Percentiles rank a stretch among this genome's conserved stretches.
phyloP scores from a whole-genome alignment of 1,139 yeast genomes.

The Suhomyces yuchorum region DNA sequence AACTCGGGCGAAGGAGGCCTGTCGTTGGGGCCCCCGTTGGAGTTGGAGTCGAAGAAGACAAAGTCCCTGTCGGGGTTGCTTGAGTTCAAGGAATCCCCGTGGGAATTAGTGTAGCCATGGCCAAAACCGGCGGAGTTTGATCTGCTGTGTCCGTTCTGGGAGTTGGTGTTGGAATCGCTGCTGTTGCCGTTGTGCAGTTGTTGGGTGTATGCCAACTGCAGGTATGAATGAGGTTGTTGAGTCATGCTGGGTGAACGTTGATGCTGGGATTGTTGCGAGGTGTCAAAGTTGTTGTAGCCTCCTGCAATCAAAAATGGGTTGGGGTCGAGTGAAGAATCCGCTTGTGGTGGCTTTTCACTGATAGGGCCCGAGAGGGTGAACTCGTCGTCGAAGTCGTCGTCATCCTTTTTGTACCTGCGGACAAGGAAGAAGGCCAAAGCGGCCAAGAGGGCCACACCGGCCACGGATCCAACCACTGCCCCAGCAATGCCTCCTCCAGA shows the following conservation, averaged over 20 bases:
- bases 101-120: conserved; percentile 12
- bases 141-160: conserved; percentile 19
- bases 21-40: conserved; percentile 4
- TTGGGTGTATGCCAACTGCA: conserved; percentile 18
- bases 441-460: conserved; percentile 41
- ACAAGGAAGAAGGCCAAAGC: conserved; percentile 44
- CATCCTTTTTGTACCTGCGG: conserved; percentile 35
- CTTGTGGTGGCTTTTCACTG: conserved; percentile 20
- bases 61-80: conserved; percentile 29
- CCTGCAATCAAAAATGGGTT: conserved; percentile 29
- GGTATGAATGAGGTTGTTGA: conserved; percentile 15
- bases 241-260: conserved; percentile 8
- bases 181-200: conserved; percentile 10
- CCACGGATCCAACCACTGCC: conserved; percentile 63
- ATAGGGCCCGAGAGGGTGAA: conserved; percentile 39
- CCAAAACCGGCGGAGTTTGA: conserved; percentile 17
- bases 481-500: conserved; percentile 76
- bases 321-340: conserved; percentile 18
- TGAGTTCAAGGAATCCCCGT: conserved; percentile 28
- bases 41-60: conserved; percentile 14
- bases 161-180: conserved; percentile 15
- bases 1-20: conserved; percentile 29
- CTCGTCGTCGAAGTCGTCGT: conserved; percentile 42
- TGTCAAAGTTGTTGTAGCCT: conserved; percentile 22
- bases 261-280: conserved; percentile 15